Evolutionary conservation across 2,329 filamentous ascomycete species (phyloP).

Genomic region (Phialophora verrucosa): DNA sequence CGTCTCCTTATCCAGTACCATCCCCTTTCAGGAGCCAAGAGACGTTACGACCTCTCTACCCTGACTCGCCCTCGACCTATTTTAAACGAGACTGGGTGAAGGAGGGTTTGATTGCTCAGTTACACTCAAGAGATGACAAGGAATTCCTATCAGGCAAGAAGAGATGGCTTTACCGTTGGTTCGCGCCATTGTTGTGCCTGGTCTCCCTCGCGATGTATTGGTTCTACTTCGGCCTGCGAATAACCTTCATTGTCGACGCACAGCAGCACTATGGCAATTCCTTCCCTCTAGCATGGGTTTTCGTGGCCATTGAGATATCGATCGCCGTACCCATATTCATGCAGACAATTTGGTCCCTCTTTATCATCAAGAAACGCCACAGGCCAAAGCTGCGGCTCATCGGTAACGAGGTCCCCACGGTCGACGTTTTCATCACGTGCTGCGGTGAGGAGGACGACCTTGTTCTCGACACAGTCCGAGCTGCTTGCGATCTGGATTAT

Average conservation of each 20-base stretch:
- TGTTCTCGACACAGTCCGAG: constrained; percentile 61
- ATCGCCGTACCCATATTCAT: constrained; percentile 61
- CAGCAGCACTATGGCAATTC: constrained; percentile 50
- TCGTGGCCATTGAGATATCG: constrained; percentile 58
- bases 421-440: constrained; percentile 63
- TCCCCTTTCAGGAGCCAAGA: constrained; percentile 46
- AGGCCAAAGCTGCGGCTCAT: constrained; percentile 56
- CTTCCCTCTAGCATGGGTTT: constrained; percentile 62
- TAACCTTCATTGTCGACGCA: constrained; percentile 60
- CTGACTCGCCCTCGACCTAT: constrained; percentile 39
- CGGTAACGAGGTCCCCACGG: constrained; percentile 57
- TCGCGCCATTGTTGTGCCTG: constrained; percentile 46
- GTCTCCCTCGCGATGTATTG: constrained; percentile 46
- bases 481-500: constrained; percentile 60
- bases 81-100: constrained; percentile 48
- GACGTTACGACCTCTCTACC: constrained; percentile 45
- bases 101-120: constrained; percentile 46
- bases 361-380: constrained; percentile 60
- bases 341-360: constrained; percentile 65
- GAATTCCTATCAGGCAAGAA: constrained; percentile 49
- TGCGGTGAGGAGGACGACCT: constrained; percentile 63
- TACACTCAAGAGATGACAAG: constrained; percentile 47
- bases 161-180: constrained; percentile 44
- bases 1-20: constrained; percentile 41
- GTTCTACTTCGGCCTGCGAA: constrained; percentile 58